Evolutionary conservation across 169 alveolate genomes (phyloP).

Genomic region (Cryptosporidium viatorum): DNA sequence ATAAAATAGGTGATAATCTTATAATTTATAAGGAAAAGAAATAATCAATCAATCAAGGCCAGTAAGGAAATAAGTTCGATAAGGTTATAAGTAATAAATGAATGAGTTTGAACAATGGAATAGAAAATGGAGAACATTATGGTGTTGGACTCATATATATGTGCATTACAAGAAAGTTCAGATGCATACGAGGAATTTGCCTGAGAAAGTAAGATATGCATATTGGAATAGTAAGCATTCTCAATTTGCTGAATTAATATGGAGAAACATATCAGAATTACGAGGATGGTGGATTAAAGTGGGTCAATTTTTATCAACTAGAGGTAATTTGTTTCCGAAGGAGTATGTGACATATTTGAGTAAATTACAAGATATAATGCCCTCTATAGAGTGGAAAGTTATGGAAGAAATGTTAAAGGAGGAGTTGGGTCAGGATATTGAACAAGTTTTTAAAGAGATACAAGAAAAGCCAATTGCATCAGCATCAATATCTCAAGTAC

Average conservation of each 20-base stretch:
- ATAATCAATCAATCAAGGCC: background rate
- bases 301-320: slow-evolving; percentile 92
- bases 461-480: slow-evolving; percentile 84
- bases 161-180: slow-evolving; percentile 85
- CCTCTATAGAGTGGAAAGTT: slow-evolving; percentile 81
- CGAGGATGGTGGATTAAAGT: slow-evolving; percentile 94
- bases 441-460: slow-evolving; percentile 78
- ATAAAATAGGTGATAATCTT: background rate
- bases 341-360: slow-evolving; percentile 87
- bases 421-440: slow-evolving; percentile 83
- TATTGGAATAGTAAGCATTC: slow-evolving; percentile 91
- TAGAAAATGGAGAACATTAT: slow-evolving; percentile 79
- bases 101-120: slow-evolving; percentile 63
- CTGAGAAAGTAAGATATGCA: slow-evolving; percentile 83
- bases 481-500: slow-evolving; percentile 89
- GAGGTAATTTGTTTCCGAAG: slow-evolving; percentile 88
- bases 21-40: background rate
- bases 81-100: slow-evolving; percentile 28
- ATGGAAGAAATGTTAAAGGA: slow-evolving; percentile 82
- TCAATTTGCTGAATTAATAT: slow-evolving; percentile 87
- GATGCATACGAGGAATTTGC: slow-evolving; percentile 82
- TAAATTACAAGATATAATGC: slow-evolving; percentile 90
- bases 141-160: slow-evolving; percentile 87
- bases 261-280: slow-evolving; percentile 87
- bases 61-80: background rate